Percentiles rank a stretch among this genome's conserved stretches.
Conservation (phyloP, 495 filamentous ascomycete species). For the Penicillium herquei region DNA sequence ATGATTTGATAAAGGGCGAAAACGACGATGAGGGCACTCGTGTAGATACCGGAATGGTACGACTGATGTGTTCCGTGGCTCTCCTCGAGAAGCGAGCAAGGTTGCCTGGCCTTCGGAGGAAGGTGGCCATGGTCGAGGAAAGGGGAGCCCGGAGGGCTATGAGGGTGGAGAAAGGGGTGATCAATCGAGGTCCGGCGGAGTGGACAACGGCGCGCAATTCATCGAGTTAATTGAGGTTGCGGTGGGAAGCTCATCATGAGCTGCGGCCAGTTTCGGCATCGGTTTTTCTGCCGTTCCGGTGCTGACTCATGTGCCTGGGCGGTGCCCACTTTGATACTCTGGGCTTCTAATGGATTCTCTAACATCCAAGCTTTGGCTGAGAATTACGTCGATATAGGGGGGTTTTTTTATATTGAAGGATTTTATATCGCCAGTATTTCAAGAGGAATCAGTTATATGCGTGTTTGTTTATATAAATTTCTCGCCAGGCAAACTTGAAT, state of each 20-base stretch:
- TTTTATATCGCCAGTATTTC: too few species aligned
- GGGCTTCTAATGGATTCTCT: constrained; percentile 9
- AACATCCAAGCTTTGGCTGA: constrained; percentile 3
- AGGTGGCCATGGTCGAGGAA: constrained; percentile 59
- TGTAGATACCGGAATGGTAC: constrained; percentile 38
- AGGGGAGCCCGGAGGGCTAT: constrained; percentile 36
- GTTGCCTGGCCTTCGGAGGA: constrained; percentile 64
- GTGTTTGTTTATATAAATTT: too few species aligned
- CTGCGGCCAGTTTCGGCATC: constrained; percentile 26
- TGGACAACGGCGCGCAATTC: constrained; percentile 25
- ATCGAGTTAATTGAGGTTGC: constrained; percentile 21
- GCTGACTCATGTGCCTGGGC: constrained; percentile 21
- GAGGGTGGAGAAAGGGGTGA: constrained; percentile 21
- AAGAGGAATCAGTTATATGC: too few species aligned
- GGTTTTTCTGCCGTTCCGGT: constrained; percentile 25
- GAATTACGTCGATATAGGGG: neutral
- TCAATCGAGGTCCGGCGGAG: constrained; percentile 26
- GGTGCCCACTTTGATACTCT: constrained; percentile 1
- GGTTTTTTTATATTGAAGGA: too few species aligned
- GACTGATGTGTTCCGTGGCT: constrained; percentile 45
- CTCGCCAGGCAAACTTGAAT: too few species aligned
- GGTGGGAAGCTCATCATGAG: constrained; percentile 24
- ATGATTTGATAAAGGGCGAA: constrained; percentile 45
- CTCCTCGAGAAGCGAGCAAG: constrained; percentile 60
- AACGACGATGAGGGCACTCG: constrained; percentile 36